These are phyloP conservation scores for Monilinia laxa DNA, from an alignment of 2,329 filamentous ascomycete genomes.

Conservation along the genomic window DNA sequence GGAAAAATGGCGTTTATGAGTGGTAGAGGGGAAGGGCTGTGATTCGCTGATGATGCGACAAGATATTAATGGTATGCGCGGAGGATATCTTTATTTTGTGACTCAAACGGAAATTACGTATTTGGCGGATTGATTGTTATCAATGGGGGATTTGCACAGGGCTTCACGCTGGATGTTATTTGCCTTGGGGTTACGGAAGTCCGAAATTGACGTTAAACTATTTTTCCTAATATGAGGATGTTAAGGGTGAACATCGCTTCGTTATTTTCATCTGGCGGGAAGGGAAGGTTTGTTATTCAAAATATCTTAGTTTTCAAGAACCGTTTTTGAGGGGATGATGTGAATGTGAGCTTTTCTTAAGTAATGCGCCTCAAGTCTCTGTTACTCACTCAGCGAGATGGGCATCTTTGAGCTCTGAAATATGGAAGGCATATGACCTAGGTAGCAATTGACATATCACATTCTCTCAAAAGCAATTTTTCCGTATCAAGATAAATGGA, in stretches of 20 bases:
- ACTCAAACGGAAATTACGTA: not conserved
- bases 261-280: not conserved
- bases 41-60: not conserved
- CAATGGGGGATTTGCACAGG: not conserved
- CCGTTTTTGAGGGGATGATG: too few species aligned
- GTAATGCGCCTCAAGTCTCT: not conserved
- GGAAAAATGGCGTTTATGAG: slow-evolving; percentile 1
- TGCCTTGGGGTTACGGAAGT: not conserved
- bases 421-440: not conserved
- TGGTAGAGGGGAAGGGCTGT: not conserved
- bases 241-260: not conserved
- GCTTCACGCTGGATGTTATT: not conserved
- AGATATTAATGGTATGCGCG: not conserved
- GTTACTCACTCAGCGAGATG: too few species aligned
- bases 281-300: not conserved
- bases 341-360: not conserved
- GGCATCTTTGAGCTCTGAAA: not conserved
- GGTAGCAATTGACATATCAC: not conserved
- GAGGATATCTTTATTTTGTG: not conserved
- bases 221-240: not conserved
- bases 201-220: slow-evolving; percentile 16
- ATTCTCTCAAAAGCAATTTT: too few species aligned
- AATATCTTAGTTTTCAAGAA: not conserved
- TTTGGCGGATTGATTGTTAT: not conserved
- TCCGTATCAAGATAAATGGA: too few species aligned